Percentiles rank a stretch among this genome's conserved stretches.
Evolutionary conservation across 2,329 filamentous ascomycete species (phyloP).

Genomic region (Apiospora aurea): DNA sequence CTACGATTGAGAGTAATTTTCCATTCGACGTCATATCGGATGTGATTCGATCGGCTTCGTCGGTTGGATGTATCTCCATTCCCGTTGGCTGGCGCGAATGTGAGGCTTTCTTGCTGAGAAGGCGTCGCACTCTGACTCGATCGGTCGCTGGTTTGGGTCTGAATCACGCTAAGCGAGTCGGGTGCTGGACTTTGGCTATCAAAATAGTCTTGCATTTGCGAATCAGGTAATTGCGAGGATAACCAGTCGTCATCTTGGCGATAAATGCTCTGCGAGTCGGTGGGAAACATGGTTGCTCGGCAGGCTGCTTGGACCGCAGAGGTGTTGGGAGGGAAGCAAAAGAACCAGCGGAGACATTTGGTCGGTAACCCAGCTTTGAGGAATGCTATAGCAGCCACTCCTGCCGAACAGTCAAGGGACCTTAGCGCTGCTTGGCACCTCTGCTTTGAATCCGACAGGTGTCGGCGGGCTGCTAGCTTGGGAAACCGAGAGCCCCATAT

Average conservation of each 20-base stretch:
- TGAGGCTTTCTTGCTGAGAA: constrained; percentile 2
- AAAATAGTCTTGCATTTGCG: not conserved
- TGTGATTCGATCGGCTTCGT: not conserved
- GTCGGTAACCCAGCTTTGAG: not conserved
- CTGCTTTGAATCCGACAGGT: not conserved
- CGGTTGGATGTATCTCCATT: not conserved
- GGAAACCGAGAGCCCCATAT: not conserved
- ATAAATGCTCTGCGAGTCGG: not conserved
- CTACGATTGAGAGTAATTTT: not conserved
- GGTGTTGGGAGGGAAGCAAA: not conserved
- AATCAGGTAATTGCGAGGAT: not conserved
- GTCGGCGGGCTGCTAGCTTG: not conserved
- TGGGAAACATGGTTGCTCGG: not conserved
- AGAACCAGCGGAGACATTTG: not conserved
- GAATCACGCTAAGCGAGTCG: not conserved
- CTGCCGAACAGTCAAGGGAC: not conserved
- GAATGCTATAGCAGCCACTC: not conserved
- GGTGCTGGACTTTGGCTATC: not conserved
- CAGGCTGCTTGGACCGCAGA: not conserved
- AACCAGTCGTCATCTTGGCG: not conserved
- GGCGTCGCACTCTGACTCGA: constrained; percentile 6
- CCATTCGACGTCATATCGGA: constrained; percentile 12
- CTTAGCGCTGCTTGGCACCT: not conserved
- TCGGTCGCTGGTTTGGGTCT: not conserved
- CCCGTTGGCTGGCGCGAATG: not conserved